Base-by-base conservation (phyloP, 805 yeast genomes). In the Candida piceae region DNA sequence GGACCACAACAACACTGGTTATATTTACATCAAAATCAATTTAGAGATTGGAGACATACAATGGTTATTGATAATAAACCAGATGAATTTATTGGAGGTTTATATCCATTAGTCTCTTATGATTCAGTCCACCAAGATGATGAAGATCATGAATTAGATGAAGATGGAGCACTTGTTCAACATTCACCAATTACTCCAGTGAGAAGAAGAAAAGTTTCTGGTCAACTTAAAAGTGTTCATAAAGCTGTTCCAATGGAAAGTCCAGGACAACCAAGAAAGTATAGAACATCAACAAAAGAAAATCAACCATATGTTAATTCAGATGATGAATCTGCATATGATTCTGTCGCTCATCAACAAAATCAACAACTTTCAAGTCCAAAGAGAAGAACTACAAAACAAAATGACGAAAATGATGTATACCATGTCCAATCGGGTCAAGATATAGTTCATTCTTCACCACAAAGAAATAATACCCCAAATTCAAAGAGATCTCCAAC, bases 1-100 rank as follows among this genome's bases (percentile, higher is more conserved):
- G 98, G 98, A 0, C 98, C 98, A 2, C 98, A 93, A 62, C 98
- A 93, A 59, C 98, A 93, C 65, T 93, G 98, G 98, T 70, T 93
- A 41, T 93, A 93, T 56, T 72, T 93, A 45, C 96, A 93, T 58
- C 98, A 93, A 62, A 81, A 87, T 60, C 96, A 89, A 49, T 93
- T 93, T 61, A 74, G 97, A 53, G 96, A 88, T 53, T 93, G 98
- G 97, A 76, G 87, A 59, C 85, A 80, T 51, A 87, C 96, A 9
- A 88, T 84, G 95, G 79, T 79, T 15, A 56, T 88, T 23, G 87
- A 87, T 42, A 72, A 74, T 40, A 59, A 73, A 21, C 80, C 94
- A 2, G 79, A 81, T 40, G 75, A 67, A 16, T 66, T 72, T 29
- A 78, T 84, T 39, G 86, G 84, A 12, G 88, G 86, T 0, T 70